Base-by-base conservation (phyloP, 371 early-diverging fungal species). In the Phascolomyces articulosus region DNA sequence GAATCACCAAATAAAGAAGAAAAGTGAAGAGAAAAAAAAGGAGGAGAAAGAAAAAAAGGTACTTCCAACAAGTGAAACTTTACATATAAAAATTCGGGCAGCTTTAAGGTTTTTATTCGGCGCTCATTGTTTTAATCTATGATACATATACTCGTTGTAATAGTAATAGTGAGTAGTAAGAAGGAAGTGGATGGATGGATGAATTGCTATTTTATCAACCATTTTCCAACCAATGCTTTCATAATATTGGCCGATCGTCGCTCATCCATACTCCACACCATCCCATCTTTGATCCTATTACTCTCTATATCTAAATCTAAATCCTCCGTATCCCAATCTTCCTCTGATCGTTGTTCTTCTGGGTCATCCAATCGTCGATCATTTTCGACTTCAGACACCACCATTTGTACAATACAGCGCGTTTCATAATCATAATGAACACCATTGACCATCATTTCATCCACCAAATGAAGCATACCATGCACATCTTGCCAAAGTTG, bases 381-480 rank as follows among this genome's bases (percentile, higher is more conserved):
- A 15, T 63, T 44, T 27, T 72, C 74, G 8, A 80, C 63, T 34
- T 77, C 73, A 7, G 31, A 40, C 0, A 68, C 54, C 2, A 62
- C 74, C 10, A 65, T 49, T 40, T 67, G 67, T 2, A 80, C 63
- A 4, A 77, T 69, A 15, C 60, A 47, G 28, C 72, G 47, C 3
- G 83, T 74, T 7, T 65, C 64, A 20, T 67, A 63, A 56, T 80
- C 64, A 40, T 58, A 70, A 11, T 54, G 67, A 0, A 79, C 73
- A 28, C 78, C 80, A 60, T 78, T 77, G 0, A 71, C 21, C 16
- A 69, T 66, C 84, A 81, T 79, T 64, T 79, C 82, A 57, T 77
- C 75, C 3, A 77, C 64, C 34, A 76, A 40, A 16, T 72, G 63
- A 65, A 77, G 21, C 77, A 79, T 74, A 2, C 79, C 82, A 57